Base-by-base conservation (phyloP, 2,329 filamentous ascomycete species). In the Botrytis sinoallii region DNA sequence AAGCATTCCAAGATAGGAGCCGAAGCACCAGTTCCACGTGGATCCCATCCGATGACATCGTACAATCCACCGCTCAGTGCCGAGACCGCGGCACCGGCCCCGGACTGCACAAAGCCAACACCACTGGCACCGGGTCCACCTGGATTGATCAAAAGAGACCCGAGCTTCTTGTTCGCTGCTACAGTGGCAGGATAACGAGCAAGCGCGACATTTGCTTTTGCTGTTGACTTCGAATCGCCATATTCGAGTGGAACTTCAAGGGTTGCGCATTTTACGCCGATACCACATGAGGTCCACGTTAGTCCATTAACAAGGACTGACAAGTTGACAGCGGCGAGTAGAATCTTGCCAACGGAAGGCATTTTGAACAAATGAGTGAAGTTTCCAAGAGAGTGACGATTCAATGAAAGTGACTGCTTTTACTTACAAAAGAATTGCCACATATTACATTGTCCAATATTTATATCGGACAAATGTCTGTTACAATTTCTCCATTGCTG, bases 101-200 rank as follows among this genome's bases (percentile, higher is more conserved):
- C 32, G 10, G 38, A 42, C 9, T 70, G 42, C 44, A 75, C 40
- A 35, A 66, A 61, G 5, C 57, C 42, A 14, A 78, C 71, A 29
- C 74, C 76, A 14, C 75, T 74, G 29, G 46, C 70, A 22, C 77
- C 77, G 16, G 77, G 77, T 14, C 77, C 77, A 32, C 77, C 77
- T 29, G 61, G 67, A 22, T 44, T 57, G 29, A 67, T 55, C 35
- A 73, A 25, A 3, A 69, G 35, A 42, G 48, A 42, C 14, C 66
- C 66, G n/a, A 69, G 66, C 12, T n/a, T 68, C 18, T 42, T 57
- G 25, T n/a, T 12, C 5, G 66, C 48, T 22, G 66, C 9, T 32
- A 69, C 52, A 25, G 48, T 57, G 20, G 66, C 66, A 20, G 52
- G 52, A 48, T 69, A 59, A 16, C 66, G 66, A 57, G 66, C 66